Conservation (phyloP, 441 rosid species). For the Populus hybrid region DNA sequence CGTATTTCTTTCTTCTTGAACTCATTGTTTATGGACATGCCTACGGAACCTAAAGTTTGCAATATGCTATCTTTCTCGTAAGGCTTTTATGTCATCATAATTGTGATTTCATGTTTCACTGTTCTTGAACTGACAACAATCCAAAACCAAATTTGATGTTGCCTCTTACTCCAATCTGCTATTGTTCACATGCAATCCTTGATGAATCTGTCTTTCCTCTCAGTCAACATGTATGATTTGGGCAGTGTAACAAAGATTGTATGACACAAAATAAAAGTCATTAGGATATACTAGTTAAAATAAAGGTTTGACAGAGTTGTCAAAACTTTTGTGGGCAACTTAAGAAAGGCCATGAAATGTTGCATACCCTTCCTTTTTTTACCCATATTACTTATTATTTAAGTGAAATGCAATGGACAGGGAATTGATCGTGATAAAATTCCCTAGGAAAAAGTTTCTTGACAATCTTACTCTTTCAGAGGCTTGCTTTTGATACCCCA, state of each 20-base stretch:
- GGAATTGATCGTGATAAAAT: too few relatives aligned
- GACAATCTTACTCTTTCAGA: too few relatives aligned
- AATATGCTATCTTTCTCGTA: slow-evolving; percentile 99
- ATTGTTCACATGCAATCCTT: background rate
- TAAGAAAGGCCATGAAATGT: too few relatives aligned
- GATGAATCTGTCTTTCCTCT: too few relatives aligned
- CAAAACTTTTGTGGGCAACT: too few relatives aligned
- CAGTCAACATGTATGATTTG: too few relatives aligned
- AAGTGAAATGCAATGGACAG: too few relatives aligned
- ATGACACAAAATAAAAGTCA: background rate
- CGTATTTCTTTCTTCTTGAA: slow-evolving; percentile 98
- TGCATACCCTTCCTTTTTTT: too few relatives aligned
- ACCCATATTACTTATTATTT: too few relatives aligned
- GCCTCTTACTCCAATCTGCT: background rate
- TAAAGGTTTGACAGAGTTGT: background rate
- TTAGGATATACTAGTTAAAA: background rate
- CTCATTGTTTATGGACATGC: slow-evolving; percentile 99
- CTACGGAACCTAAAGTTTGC: slow-evolving; percentile 97
- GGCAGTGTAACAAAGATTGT: background rate
- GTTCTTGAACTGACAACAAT: background rate
- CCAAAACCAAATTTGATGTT: background rate
- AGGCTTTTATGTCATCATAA: slow-evolving; percentile 26
- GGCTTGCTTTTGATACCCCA: too few relatives aligned
- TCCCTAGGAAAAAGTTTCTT: too few relatives aligned
- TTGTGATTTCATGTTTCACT: background rate